Base-by-base conservation (phyloP, 2,329 filamentous ascomycete genomes). In the Colletotrichum agaves region DNA sequence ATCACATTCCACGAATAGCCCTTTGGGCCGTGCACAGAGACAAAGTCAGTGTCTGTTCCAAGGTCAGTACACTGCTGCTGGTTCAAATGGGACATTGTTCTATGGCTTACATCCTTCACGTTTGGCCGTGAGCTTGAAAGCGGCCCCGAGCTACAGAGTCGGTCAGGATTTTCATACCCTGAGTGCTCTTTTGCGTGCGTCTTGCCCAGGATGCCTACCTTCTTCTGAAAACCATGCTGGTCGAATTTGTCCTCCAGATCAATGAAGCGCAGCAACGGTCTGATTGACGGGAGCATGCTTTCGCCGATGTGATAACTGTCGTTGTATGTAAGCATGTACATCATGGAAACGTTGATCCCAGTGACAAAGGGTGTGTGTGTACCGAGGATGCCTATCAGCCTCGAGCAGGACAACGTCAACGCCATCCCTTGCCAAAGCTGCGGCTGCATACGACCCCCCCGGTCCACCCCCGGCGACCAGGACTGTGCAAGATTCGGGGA, bases 381-480 rank as follows among this genome's bases (percentile, higher is more conserved):
- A 81, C 77, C 79, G 74, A 11, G 79, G 80, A 59, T 81, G 80
- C n/a, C 71, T 76, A 6, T 84, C 82, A 1, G 78, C 78, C 65
- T 84, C 83, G 4, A 85, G 71, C 0, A 84, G 39, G 2, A 84
- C 80, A 10, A 74, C 72, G 56, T 83, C 79, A 11, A 85, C 70
- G 3, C 80, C 82, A 69, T 85, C 82, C 1, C 81, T 78, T 1
- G 82, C 82, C 4, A 85, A 72, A 1, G 71, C 78, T 0, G 77
- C 69, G 4, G 83, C 81, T 2, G 81, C 67, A 61, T 82, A 85
- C 0, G 83, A 84, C 3, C 83, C 82, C 0, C 72, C 80, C 5
- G 82, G 83, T 4, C 83, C 83, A 23, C 80, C 81, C 5, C 82
- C 82, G 1, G 83, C 70, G 6, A 84, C 80, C 2, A 83, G 74